phyloP scores from a whole-genome alignment of 768 basidiomycete species.

The Rossbeevera mucosa region DNA sequence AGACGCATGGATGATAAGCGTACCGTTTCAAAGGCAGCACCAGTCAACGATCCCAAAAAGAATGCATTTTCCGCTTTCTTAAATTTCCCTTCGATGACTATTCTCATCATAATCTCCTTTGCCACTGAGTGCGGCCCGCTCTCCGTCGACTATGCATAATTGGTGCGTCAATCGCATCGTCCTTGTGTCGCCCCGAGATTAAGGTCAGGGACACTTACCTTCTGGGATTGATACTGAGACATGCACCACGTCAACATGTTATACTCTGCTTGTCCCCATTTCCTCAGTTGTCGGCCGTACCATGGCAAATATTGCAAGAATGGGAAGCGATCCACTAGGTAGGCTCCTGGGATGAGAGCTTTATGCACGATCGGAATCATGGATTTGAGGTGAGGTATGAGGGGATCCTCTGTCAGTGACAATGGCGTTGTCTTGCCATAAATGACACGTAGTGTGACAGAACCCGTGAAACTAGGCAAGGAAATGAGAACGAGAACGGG shows the following conservation, averaged over 20 bases:
- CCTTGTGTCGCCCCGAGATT: neutral
- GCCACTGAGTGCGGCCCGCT: slow-evolving; percentile 37
- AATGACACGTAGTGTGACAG: slow-evolving; percentile 24
- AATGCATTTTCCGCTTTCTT: slow-evolving; percentile 52
- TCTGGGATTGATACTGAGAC: slow-evolving; percentile 38
- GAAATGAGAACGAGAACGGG: neutral
- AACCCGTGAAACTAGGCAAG: slow-evolving; percentile 22
- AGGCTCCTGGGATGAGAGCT: slow-evolving; percentile 31
- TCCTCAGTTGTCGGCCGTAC: slow-evolving; percentile 51
- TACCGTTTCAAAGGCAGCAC: slow-evolving; percentile 57
- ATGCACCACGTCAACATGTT: slow-evolving; percentile 46
- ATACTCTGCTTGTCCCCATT: slow-evolving; percentile 52
- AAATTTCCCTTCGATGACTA: slow-evolving; percentile 42
- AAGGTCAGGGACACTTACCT: neutral
- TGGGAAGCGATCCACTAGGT: slow-evolving; percentile 34
- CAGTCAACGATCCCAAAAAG: slow-evolving; percentile 58
- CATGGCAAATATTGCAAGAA: slow-evolving; percentile 49
- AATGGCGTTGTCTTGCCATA: slow-evolving; percentile 26
- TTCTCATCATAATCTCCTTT: slow-evolving; percentile 48
- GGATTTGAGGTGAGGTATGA: slow-evolving; percentile 26
- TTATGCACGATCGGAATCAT: slow-evolving; percentile 28
- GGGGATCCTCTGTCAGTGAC: slow-evolving; percentile 15
- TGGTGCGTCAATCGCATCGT: neutral
- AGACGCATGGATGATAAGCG: neutral
- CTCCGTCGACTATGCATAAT: slow-evolving; percentile 6